A percentile compares a stretch with the other conserved stretches of the same genome.
Evolutionary conservation across 2,329 filamentous ascomycete species (phyloP).

Genomic region (Aciculosporium take): DNA sequence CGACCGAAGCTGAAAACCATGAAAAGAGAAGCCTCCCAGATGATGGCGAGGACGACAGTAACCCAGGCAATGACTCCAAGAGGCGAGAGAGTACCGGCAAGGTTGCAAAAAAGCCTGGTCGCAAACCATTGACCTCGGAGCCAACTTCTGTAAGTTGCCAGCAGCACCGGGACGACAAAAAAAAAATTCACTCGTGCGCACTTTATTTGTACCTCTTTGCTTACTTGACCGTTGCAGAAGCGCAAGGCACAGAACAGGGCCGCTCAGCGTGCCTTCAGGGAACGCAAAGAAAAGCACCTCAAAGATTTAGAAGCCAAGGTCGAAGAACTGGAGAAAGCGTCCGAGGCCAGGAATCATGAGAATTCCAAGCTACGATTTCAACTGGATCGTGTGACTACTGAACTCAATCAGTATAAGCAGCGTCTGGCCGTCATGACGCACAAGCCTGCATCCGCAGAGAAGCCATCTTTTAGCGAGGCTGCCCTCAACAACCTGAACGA

Average conservation of each 20-base stretch:
- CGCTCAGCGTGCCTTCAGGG: constrained; percentile 82
- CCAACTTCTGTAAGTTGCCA: constrained; percentile 86
- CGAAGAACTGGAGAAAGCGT: constrained; percentile 65
- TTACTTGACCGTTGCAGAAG: constrained; percentile 43
- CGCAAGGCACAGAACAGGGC: constrained; percentile 92
- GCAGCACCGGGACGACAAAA: no score
- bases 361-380: constrained; percentile 75
- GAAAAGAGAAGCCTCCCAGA: constrained; percentile 64
- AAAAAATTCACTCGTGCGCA: no score
- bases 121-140: constrained; percentile 90
- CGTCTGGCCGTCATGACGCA: constrained; percentile 48
- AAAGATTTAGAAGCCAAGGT: constrained; percentile 73
- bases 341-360: constrained; percentile 69
- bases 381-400: constrained; percentile 71
- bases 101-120: constrained; percentile 83
- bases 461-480: constrained; percentile 26
- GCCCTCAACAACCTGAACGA: constrained; percentile 49
- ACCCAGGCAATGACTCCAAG: constrained; percentile 39
- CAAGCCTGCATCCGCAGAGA: constrained; percentile 25
- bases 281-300: constrained; percentile 85
- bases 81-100: constrained; percentile 74
- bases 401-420: constrained; percentile 84
- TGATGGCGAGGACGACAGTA: constrained; percentile 50
- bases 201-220: not conserved
- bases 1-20: constrained; percentile 36